Evolutionary conservation across 768 basidiomycete genomes (phyloP), one percentile per base, ranked within the genome.

Genomic region (Pholiota conissans): DNA sequence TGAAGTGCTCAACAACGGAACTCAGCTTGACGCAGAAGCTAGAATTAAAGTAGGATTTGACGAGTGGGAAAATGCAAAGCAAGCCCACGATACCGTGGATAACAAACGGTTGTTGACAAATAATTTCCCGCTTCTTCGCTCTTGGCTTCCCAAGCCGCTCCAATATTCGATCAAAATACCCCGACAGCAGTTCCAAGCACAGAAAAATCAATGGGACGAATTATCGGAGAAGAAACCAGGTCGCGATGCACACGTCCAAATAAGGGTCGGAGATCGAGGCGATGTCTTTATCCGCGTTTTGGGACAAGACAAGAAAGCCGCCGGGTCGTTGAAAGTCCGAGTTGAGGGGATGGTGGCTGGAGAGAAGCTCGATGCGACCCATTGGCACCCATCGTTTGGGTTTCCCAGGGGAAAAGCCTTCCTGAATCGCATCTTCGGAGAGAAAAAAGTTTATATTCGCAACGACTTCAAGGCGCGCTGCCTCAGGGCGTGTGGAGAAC

Each of bases 241-340:
- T 32, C 61, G 55, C 26, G 67, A 64, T 16, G 63, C 62, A 2
- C 55, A 57, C 22, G 61, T 69, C n/a, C 57, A 62, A 13, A 48
- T 51, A 58, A 71, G 16, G 72, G 14, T 58, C 13, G 62, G 64
- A 9, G 56, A 53, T 22, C 58, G 62, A 3, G 63, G 60, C 9
- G 63, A 60, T 14, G 73, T 79, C 42, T 67, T 71, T 14, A 74
- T 86, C 37, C 75, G 69, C 3, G 73, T 86, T n/a, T 61, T 71
- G 1, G 85, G 85, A 0, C 73, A 79, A 13, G 79, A 80, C 49
- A 81, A 81, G 68, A 79, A 80, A 61, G 76, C 76, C 1, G 75
- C 80, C 1, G 86, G 86, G 1, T 73, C 77, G 4, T 63, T 87
- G 58, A 87, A 86, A 69, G 84, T 86, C 11, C 72, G 84, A 51